A percentile compares a stretch with the other conserved stretches of the same genome.
Conservation (phyloP, 2,329 filamentous ascomycete species). For the Truncatella angustata region DNA sequence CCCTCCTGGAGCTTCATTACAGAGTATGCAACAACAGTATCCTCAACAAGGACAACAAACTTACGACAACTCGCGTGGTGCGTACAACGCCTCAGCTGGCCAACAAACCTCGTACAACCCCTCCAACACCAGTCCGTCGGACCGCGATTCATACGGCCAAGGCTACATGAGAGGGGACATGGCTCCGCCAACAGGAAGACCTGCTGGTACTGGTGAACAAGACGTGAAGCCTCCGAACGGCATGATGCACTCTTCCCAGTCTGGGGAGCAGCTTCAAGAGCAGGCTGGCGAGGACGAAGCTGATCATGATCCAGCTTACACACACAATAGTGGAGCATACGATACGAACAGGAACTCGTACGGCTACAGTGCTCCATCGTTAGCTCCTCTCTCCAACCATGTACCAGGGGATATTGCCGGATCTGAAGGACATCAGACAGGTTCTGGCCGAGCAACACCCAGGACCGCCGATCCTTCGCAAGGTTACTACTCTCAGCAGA, state of each 20-base stretch:
- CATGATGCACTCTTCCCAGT: conserved; percentile 57
- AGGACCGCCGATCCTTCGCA: conserved; percentile 72
- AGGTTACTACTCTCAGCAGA: conserved; percentile 67
- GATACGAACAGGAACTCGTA: conserved; percentile 71
- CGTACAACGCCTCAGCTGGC: conserved; percentile 71
- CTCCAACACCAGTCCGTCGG: conserved; percentile 56
- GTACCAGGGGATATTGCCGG: conserved; percentile 80
- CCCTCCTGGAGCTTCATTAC: conserved; percentile 74
- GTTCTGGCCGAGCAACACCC: conserved; percentile 81
- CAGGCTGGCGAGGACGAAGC: conserved; percentile 61
- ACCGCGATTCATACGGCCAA: conserved; percentile 66
- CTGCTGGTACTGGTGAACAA: conserved; percentile 59
- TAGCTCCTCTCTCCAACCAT: conserved; percentile 69
- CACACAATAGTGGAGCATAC: conserved; percentile 76
- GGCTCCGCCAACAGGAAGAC: conserved; percentile 72
- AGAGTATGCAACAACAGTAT: conserved; percentile 81
- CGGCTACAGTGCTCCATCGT: conserved; percentile 70
- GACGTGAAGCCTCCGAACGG: conserved; percentile 67
- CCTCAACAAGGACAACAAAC: conserved; percentile 61
- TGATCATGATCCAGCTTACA: conserved; percentile 82
- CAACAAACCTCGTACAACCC: conserved; percentile 73
- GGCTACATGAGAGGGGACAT: conserved; percentile 75
- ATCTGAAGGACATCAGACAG: conserved; percentile 75
- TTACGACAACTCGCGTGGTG: conserved; percentile 75
- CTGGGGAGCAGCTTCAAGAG: conserved; percentile 53